phyloP scores from a whole-genome alignment of 305 asterid species.

The Fraxinus angustifolia region DNA sequence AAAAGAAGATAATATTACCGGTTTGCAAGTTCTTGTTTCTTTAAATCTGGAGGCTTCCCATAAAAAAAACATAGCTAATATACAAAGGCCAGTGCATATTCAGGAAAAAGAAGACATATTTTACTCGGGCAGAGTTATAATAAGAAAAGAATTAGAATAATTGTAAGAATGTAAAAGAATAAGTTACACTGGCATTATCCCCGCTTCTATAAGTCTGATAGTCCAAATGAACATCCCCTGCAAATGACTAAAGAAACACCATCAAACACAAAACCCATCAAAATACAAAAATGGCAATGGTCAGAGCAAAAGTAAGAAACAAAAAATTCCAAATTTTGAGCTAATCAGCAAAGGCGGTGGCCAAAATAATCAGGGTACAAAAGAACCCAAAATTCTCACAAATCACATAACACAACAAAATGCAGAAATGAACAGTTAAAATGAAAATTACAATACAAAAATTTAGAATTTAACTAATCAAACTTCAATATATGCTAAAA shows the following conservation, averaged over 20 bases:
- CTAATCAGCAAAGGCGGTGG: background rate
- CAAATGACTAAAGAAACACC: conserved; percentile 51
- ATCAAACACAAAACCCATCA: background rate
- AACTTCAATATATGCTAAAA: background rate
- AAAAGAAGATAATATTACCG: conserved; percentile 44
- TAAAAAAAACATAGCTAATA: conserved; percentile 72
- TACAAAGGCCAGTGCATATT: conserved; percentile 18
- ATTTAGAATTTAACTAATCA: background rate
- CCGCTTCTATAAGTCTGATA: conserved; percentile 92
- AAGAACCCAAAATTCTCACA: background rate
- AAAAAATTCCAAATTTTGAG: background rate
- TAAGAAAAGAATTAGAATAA: conserved; percentile 10
- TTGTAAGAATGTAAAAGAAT: conserved; percentile 10
- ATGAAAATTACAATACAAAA: background rate
- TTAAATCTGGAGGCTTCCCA: conserved; percentile 85
- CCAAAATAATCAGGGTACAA: background rate
- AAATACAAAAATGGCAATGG: background rate
- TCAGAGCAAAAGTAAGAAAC: background rate
- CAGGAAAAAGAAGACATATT: conserved; percentile 16
- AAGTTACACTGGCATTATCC: conserved; percentile 86
- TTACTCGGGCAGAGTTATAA: conserved; percentile 10
- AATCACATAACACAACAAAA: background rate
- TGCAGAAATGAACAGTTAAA: background rate
- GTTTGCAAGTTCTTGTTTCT: conserved; percentile 90
- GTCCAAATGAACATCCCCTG: conserved; percentile 92